phyloP scores from a whole-genome alignment of 75 land plant genomes.

The Larix kaempferi region DNA sequence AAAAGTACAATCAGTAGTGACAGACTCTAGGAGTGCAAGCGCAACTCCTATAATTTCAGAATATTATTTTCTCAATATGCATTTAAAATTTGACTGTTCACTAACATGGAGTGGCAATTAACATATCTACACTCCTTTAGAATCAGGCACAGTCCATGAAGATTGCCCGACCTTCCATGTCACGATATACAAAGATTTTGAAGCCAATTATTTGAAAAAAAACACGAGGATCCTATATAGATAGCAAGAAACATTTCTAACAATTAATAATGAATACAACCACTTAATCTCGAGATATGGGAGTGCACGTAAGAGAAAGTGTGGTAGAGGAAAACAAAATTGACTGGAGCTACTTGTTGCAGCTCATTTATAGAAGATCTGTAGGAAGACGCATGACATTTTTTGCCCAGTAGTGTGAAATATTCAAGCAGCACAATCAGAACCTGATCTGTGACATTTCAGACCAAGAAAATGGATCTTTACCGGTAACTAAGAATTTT shows the following conservation, averaged over 20 bases:
- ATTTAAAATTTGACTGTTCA: no score
- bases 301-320: neutral
- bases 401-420: neutral
- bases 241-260: neutral
- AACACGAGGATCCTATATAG: neutral
- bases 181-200: neutral
- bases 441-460: constrained; percentile 10
- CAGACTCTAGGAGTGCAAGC: no score
- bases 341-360: constrained; percentile 8
- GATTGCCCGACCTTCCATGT: neutral
- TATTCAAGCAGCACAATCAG: constrained; percentile 2
- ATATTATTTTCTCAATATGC: no score
- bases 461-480: constrained; percentile 10
- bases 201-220: neutral
- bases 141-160: no score
- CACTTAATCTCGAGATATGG: neutral
- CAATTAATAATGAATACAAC: neutral
- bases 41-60: no score
- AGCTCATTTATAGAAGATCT: constrained; percentile 5
- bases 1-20: no score
- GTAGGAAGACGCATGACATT: neutral
- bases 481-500: neutral
- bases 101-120: no score
- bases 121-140: no score
- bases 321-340: neutral